Base-by-base conservation (phyloP, 495 filamentous ascomycete species). In the Penicillium manginii region DNA sequence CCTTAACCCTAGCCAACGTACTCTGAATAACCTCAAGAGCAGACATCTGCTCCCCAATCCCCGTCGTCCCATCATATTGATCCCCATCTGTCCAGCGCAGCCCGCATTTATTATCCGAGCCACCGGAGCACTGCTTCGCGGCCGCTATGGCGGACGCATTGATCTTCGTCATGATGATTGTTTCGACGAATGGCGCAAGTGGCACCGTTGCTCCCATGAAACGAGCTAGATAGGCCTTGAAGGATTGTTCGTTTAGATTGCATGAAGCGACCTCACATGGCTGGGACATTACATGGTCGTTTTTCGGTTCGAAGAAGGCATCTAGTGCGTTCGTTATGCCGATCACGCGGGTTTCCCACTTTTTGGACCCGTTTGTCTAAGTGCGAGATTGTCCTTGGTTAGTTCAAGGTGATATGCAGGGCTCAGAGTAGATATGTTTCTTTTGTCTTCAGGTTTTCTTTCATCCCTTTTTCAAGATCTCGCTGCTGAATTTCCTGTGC, bases 171-270 rank as follows among this genome's bases (percentile, higher is more conserved):
- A 87, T 79, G 60, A 96, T 82, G 43, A 63, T 71, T 37, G 74
- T 71, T 18, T 73, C 63, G 2, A 81, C 86, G 70, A 82, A 87
- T 8, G 91, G 89, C 1, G 84, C 88, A 21, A 91, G 62, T 62
- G 88, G 81, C 14, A 84, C 84, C 0, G 83, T 81, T 8, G 78
- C 73, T 12, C 83, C 83, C 66, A 93, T 78, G 87, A 89, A 93
- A 32, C 91, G 88, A 40, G 88, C 75, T 18, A 92, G 78, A 72
- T 91, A 92, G 52, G 88, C 87, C 76, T 92, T 93, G 84, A 91
- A 94, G 55, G 85, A 89, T 50, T 79, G 79, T 75, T 90, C 87
- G 68, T 92, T 89, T 39, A 81, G 80, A 54, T 88, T 84, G 73
- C 88, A 91, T 17, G 65, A 77, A 40, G 70, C 64, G 46, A 60